Evolutionary conservation across 2,329 filamentous ascomycete species (phyloP).

Genomic region (Acephala macrosclerotiorum): DNA sequence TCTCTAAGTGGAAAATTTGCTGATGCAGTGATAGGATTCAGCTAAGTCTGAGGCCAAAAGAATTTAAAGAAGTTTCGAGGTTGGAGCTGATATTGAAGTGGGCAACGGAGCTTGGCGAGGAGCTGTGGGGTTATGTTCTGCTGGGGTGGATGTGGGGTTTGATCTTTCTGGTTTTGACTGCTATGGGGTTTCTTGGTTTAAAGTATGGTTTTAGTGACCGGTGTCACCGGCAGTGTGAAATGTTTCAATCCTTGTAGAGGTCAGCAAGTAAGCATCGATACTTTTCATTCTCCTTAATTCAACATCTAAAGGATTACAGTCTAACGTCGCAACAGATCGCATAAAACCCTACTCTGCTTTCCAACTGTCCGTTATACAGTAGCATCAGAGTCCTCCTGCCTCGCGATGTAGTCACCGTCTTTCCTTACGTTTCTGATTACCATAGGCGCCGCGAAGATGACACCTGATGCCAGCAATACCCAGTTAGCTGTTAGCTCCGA

Average conservation of each 20-base stretch:
- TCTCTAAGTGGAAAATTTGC: background rate
- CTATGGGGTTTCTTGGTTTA: background rate
- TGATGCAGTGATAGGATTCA: background rate
- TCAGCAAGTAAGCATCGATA: no score
- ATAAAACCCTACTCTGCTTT: no score
- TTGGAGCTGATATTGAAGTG: background rate
- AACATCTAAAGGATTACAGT: no score
- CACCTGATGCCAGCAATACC: conserved; percentile 73
- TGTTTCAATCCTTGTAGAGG: no score
- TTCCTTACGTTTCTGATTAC: conserved; percentile 82
- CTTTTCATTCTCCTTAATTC: no score
- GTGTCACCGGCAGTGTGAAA: no score
- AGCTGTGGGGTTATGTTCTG: background rate
- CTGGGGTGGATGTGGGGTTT: background rate
- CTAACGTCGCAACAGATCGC: no score
- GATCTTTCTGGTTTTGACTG: background rate
- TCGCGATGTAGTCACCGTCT: background rate
- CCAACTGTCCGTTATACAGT: no score
- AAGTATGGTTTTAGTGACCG: background rate
- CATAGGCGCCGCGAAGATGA: conserved; percentile 78
- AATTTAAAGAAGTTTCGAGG: background rate
- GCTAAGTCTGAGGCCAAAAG: background rate
- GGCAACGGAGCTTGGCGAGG: background rate
- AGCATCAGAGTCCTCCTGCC: background rate
- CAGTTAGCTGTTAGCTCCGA: conserved; percentile 77